These are phyloP conservation scores for Toxoplasma gondii DNA, from an alignment of 169 alveolate species.

Conservation along the genomic window DNA sequence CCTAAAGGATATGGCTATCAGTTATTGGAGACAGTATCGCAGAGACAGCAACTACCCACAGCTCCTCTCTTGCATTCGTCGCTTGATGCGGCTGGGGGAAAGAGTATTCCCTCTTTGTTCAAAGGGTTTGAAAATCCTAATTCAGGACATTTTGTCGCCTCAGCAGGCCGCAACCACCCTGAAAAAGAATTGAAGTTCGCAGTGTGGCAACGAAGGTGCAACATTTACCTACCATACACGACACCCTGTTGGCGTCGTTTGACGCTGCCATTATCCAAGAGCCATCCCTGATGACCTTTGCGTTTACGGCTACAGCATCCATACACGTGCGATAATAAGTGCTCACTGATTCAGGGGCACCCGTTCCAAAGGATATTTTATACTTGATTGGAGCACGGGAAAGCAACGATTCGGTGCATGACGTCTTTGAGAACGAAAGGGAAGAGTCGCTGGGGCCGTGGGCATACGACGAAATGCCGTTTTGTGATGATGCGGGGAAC, in stretches of 20 bases:
- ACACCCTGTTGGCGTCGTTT: conserved; percentile 29
- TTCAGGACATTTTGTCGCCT: neutral
- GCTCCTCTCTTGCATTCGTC: conserved; percentile 19
- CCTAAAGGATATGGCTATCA: neutral
- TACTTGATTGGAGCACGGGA: neutral
- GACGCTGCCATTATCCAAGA: conserved; percentile 27
- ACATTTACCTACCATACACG: neutral
- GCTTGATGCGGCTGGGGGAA: conserved; percentile 44
- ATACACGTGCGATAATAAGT: neutral
- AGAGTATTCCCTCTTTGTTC: conserved; percentile 34
- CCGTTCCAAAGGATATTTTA: conserved; percentile 13
- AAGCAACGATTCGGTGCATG: conserved; percentile 48
- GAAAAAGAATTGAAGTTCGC: neutral
- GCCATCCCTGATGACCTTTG: conserved; percentile 33
- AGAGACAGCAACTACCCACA: neutral
- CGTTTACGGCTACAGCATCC: neutral
- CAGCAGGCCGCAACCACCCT: conserved; percentile 69
- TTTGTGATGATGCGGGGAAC: conserved; percentile 2
- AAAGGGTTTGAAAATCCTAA: neutral
- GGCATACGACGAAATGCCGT: conserved; percentile 49
- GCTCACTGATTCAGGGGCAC: neutral
- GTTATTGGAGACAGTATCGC: neutral
- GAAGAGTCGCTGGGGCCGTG: conserved; percentile 63
- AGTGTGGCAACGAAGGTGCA: neutral
- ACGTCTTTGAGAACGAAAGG: conserved; percentile 23